Conservation (phyloP, 345 rosid species). For the Turnera subulata region DNA sequence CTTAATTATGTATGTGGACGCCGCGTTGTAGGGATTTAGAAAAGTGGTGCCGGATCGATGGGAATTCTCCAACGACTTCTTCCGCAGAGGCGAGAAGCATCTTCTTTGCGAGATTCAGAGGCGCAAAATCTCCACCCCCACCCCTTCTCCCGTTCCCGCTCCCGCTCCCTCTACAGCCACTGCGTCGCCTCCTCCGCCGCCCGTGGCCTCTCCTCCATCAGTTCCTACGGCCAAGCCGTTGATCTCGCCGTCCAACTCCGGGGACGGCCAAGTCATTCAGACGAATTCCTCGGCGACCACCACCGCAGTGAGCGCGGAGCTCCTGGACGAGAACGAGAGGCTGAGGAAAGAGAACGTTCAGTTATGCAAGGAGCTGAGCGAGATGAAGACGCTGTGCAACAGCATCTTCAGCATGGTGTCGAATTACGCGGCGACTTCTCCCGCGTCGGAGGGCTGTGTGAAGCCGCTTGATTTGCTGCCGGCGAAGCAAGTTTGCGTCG, state of each 20-base stretch:
- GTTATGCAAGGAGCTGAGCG: constrained; percentile 27
- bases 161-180: no score
- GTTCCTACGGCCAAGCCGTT: constrained; percentile 23
- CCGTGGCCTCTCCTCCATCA: no score
- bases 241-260: constrained; percentile 28
- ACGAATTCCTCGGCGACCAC: constrained; percentile 16
- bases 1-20: no score
- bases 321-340: constrained; percentile 41
- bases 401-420: constrained; percentile 32
- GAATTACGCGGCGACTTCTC: constrained; percentile 8
- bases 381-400: constrained; percentile 33
- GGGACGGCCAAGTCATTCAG: constrained; percentile 28
- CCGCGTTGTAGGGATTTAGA: constrained; percentile 71
- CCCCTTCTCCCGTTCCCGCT: no score
- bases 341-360: constrained; percentile 36
- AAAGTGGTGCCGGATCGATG: constrained; percentile 98
- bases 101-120: constrained; percentile 91
- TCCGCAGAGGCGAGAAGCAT: constrained; percentile 91
- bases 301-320: constrained; percentile 17
- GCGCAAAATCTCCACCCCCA: constrained; percentile 45
- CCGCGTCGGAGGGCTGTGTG: not conserved
- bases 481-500: not conserved
- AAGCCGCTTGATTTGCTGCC: constrained; percentile 13
- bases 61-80: constrained; percentile 95
- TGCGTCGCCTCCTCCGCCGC: no score